Evolutionary conservation across 352 stramenopile genomes (phyloP), one percentile per base, ranked within the genome.

Genomic region (Globisporangium lucens): DNA sequence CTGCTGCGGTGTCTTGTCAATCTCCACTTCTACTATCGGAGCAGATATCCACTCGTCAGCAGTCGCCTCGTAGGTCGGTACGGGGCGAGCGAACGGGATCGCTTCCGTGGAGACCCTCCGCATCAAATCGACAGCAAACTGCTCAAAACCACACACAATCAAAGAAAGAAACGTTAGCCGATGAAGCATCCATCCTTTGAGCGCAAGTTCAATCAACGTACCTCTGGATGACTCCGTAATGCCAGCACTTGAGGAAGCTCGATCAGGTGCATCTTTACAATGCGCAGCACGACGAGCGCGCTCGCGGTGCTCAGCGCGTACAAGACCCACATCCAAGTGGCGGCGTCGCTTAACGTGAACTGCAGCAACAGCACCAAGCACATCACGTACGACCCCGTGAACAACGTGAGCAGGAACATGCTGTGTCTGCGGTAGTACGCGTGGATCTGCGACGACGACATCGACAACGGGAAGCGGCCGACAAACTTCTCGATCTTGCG

Each of bases 401-500:
- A 94, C 3, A 94, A 68, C 24, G 71, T 4, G 30, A 85, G 59
- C 30, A 82, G 71, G 20, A 89, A 63, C 15, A 62, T 65, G 29
- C 70, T 78, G 7, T 76, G 82, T 24, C 69, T 73, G n/a, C 72
- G 73, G 57, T 92, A 94, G 75, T 89, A 77, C 3, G 22, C 29
- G 38, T 66, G 75, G 67, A 94, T 92, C 59, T 88, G 68, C 1
- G 61, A 66, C 3, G 77, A 71, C 27, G 74, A 69, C 73, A 89
- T 77, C 1, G 74, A 70, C 6, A 66, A 35, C 0, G 83, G 83
- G 67, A 94, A 94, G 3, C 70, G 72, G 7, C 79, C 83, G 6
- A 83, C 69, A 27, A 91, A 90, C 66, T 91, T 87, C 13, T 79
- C 76, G 69, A 94, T 94, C 74, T 91, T 92, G 75, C 83, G 80